Evolutionary conservation across 345 rosid species (phyloP), one percentile per base, ranked within the genome.

Genomic region (Linum tenue): DNA sequence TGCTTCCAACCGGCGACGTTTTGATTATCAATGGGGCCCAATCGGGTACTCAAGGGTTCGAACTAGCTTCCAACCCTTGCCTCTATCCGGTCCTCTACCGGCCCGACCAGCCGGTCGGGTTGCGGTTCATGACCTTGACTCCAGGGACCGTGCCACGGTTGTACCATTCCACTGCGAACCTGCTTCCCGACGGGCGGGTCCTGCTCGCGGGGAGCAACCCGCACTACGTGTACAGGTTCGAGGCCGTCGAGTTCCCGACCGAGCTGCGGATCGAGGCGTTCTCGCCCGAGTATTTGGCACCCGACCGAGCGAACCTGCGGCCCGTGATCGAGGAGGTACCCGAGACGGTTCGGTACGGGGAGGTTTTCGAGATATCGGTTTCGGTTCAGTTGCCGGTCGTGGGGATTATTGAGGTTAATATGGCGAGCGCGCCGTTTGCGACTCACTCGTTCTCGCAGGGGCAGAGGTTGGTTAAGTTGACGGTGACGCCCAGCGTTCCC

Each of bases 101-200:
- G 3, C 92, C 95, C 35, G 66, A 75, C 72, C 82, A 75, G 56
- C 70, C 65, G 64, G 80, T 15, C n/a, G 73, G 77, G 15, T 42
- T 73, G 38, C 69, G 77, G 55, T 69, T 73, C 70, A 73, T 73
- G 77, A 73, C 77, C 2, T 15, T 92, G 56, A 92, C 72, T 66
- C 96, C 97, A 56, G 91, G 92, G 55, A 83, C 86, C 0, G 79
- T 90, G 17, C 90, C 98, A 41, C 75, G 97, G 67, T 16, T 92
- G 94, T 90, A 92, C 75, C 97, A 92, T 77, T 86, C 98, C 9
- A 92, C 96, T 1, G 98, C 97, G 16, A 90, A 89, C 72, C 69
- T 92, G 15, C 73, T 92, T 59, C 96, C 96, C 0, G 97, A 90
- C 62, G 97, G 98, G 51, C 81, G 96, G 61, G 74, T 90, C 7